Evolutionary conservation across 805 yeast species (phyloP).

Genomic region (Isabelozyma pseudorhagii): DNA sequence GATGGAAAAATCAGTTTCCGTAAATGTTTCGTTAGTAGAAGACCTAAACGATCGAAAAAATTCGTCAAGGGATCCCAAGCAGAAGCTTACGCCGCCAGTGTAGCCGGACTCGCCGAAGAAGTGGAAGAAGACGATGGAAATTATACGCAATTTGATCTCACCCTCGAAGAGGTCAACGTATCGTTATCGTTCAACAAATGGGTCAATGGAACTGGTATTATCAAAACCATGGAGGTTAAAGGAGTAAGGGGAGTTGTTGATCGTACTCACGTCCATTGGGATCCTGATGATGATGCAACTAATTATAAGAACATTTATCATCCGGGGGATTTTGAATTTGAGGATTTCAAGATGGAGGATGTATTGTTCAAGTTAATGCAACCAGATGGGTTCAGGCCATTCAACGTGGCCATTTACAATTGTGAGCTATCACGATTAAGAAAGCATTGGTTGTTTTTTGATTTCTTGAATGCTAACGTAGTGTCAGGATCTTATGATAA

Average conservation of each 20-base stretch:
- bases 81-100: constrained; percentile 62
- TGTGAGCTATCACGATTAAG: constrained; percentile 78
- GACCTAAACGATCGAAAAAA: constrained; percentile 60
- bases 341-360: constrained; percentile 78
- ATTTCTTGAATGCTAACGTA: constrained; percentile 76
- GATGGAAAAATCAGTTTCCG: constrained; percentile 81
- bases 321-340: constrained; percentile 93
- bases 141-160: constrained; percentile 91
- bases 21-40: constrained; percentile 78
- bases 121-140: constrained; percentile 75
- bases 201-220: constrained; percentile 85
- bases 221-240: constrained; percentile 69
- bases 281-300: constrained; percentile 76
- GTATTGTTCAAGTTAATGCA: constrained; percentile 77
- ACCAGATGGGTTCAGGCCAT: constrained; percentile 78
- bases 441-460: constrained; percentile 92
- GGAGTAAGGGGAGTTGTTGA: constrained; percentile 94
- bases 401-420: constrained; percentile 82
- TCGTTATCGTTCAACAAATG: constrained; percentile 81
- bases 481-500: constrained; percentile 92
- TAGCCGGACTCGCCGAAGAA: constrained; percentile 9
- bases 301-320: constrained; percentile 68
- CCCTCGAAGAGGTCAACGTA: constrained; percentile 80
- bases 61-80: constrained; percentile 73
- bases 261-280: constrained; percentile 83